Evolutionary conservation across 1,284 basidiomycete species (phyloP), one percentile per base, ranked within the genome.

Genomic region (Malassezia caprae): DNA sequence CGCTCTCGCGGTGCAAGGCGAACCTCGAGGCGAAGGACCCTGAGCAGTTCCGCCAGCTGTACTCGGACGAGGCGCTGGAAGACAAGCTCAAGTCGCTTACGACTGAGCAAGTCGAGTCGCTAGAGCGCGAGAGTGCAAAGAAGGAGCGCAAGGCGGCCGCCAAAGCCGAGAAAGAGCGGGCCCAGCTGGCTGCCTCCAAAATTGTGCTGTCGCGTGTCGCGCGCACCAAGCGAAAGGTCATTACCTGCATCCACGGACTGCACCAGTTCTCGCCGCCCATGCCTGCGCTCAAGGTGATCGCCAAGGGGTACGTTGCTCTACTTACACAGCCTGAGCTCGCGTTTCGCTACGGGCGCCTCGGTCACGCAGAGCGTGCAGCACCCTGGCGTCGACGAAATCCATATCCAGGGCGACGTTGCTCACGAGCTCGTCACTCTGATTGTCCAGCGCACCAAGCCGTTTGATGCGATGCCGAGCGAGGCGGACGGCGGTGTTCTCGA

Each of bases 321-420:
- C 53, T 54, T 15, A 54, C 40, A 10, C 23, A 70, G 67, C 8
- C 59, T 73, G 4, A 65, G 67, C n/a, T 67, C 68, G 2, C 42
- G 68, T 7, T 62, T 73, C 23, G 71, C 71, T 10, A 73, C 71
- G 7, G 71, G 71, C n/a, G 70, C 69, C 2, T 68, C 68, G n/a
- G 68, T 73, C 32, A 62, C 63, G 42, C 70, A 72, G 50, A 68
- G 64, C 50, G 58, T 67, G 1, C 62, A 66, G 41, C 63, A 73
- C 47, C 71, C 71, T 0, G 62, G 61, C 19, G 51, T 72, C 4
- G 71, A 73, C 47, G 71, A 73, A 37, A 73, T 73, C 44, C 65
- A 70, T 12, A 65, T 73, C n/a, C 71, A 73, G 50, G 71, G 71
- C 26, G 71, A 73, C 40, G 69, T 73, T 8, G 67, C 67, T 3